Evolutionary conservation across 805 yeast species (phyloP).

Genomic region (Sporopachydermia quercuum): DNA sequence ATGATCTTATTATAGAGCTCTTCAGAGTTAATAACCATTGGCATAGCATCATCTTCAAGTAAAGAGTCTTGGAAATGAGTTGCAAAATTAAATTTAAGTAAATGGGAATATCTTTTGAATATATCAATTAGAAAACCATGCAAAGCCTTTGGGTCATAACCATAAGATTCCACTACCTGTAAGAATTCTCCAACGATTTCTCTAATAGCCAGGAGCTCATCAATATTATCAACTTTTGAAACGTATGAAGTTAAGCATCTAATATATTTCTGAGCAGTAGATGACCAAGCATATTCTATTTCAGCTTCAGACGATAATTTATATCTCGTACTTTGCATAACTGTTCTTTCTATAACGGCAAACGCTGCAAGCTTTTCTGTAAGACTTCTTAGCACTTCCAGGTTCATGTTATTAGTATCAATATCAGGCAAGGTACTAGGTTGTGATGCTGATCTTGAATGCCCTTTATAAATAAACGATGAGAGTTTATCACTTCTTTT

Average conservation of each 20-base stretch:
- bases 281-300: not conserved
- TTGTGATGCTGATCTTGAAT: not conserved
- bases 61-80: constrained; percentile 47
- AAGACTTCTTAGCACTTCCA: not conserved
- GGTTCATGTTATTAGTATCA: not conserved
- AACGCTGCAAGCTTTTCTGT: constrained; percentile 45
- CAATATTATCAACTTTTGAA: constrained; percentile 16
- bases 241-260: not conserved
- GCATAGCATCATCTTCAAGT: constrained; percentile 78
- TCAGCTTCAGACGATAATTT: constrained; percentile 29
- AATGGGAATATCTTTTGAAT: constrained; percentile 46
- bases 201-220: constrained; percentile 39
- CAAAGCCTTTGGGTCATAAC: not conserved
- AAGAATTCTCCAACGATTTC: constrained; percentile 52
- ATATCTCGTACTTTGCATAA: constrained; percentile 48
- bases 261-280: constrained; percentile 1
- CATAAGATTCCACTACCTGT: constrained; percentile 60
- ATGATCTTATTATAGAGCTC: constrained; percentile 49
- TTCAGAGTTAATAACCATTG: constrained; percentile 50
- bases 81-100: constrained; percentile 39
- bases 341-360: constrained; percentile 56
- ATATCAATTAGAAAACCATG: constrained; percentile 41
- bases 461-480: not conserved
- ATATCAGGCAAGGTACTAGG: not conserved
- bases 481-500: constrained; percentile 1